Evolutionary conservation across 257 asterid species (phyloP), one percentile per base, ranked within the genome.

Genomic region (Solanum paucissectum): DNA sequence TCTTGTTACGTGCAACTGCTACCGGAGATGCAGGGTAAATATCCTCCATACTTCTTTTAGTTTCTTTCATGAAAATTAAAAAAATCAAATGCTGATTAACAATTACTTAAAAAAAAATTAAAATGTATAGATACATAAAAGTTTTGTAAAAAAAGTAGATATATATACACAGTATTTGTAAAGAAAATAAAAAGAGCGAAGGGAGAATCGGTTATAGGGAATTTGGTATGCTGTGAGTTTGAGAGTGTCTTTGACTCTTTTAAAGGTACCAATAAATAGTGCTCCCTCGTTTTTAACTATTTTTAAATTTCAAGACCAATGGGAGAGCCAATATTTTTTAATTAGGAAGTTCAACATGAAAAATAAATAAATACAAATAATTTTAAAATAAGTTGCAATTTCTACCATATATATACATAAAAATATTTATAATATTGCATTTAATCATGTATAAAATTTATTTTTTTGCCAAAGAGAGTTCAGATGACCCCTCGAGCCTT

Each of bases 11-110:
- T 29, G 87, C 82, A 75, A 46, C 66, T 37, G 37, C 66, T 7
- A 36, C 49, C 72, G 85, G 88, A 42, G 90, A 86, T 75, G 40
- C 40, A 32, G 89, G 87, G 89, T 55, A 33, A 33, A 81, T 91
- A 18, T 87, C 88, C 92, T 87, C 88, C 93, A 92, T 90, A 71
- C 62, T 68, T 46, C 49, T 90, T 62, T 77, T 66, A 66, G 7
- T 66, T 32, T 69, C 37, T 34, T 82, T 46, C 87, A 34, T 86
- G 55, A 62, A 32, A 32, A 66, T 11, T 66, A 25, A 2, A 76
- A 32, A 37, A 10, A 79, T 25, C 64, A 42, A 42, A 77, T 25
- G 58, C 3, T n/a, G 62, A 77, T 12, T 12, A 79, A 6, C 33
- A 25, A 9, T 81, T 36, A 81, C 66, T 81, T 44, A 2, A 52